Base-by-base conservation (phyloP, 805 yeast species). In the Pichia ethanolica region DNA sequence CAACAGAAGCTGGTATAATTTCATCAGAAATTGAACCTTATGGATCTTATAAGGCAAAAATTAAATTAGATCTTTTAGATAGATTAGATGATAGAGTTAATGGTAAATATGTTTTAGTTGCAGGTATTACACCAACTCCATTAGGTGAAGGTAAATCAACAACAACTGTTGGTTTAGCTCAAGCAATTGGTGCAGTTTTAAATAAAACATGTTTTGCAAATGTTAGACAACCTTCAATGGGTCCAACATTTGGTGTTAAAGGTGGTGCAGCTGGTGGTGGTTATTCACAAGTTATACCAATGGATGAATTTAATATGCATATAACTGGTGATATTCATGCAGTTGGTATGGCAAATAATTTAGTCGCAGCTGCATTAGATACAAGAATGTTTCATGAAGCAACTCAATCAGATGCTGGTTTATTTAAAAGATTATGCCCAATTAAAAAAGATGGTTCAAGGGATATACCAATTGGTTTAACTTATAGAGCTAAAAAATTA, bases 221-320 rank as follows among this genome's bases (percentile, higher is more conserved):
- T 61, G 96, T 91, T 46, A 86, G 99, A 68, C 99, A 91, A 68
- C 98, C 98, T 32, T 86, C 95, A 9, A 89, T 91, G 97, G 98
- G 98, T 38, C 99, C 99, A 46, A 91, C 98, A 20, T 91, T 91
- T 61, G 99, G 99, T 67, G 89, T 91, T 60, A 91, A 91, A 72
- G 99, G 99, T 63, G 98, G 98, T 68, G 99, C 99, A 50, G 98
- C 98, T 20, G 99, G 99, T 60, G 99, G 98, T 65, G 98, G 98
- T 44, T 91, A 89, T 69, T 79, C 98, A 2, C 98, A 91, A 71
- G 98, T 91, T 42, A 90, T 91, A 59, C 98, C 98, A 46, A 91
- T 91, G 97, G 99, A 91, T 69, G 97, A 91, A 71, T 91, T 91
- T 75, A 91, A 93, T 73, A 81, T 93, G 87, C 98, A 91, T 67